A percentile compares a stretch with the other conserved stretches of the same genome.
Conservation (phyloP, 345 rosid genomes). For the Gossypium australe region DNA sequence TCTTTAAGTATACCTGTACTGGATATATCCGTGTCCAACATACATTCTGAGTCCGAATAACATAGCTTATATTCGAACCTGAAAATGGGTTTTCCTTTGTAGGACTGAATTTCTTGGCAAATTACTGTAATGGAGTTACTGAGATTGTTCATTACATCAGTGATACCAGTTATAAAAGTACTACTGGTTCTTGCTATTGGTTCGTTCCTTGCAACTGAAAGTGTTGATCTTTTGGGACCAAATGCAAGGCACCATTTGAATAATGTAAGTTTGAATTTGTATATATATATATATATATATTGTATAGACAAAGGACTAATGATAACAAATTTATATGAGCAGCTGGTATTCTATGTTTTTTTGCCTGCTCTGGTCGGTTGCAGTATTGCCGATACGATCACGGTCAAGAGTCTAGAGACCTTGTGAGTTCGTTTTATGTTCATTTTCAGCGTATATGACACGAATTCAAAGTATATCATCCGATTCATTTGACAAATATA, state of each 20-base stretch:
- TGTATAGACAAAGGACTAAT: not conserved
- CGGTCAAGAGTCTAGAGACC: constrained; percentile 16
- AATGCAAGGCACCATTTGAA: constrained; percentile 14
- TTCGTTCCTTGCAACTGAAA: constrained; percentile 25
- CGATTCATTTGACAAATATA: not conserved
- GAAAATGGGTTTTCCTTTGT: not conserved
- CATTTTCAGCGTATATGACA: not conserved
- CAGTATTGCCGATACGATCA: constrained; percentile 27
- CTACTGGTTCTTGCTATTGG: constrained; percentile 28
- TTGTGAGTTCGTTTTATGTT: constrained; percentile 24
- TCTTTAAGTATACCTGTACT: too few species aligned
- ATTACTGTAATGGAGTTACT: constrained; percentile 19
- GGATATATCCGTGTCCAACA: too few species aligned
- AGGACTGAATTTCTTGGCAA: not conserved
- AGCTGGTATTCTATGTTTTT: constrained; percentile 33
- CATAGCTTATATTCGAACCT: too few species aligned
- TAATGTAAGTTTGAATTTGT: not conserved
- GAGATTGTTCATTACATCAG: constrained; percentile 24
- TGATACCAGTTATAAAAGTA: constrained; percentile 35
- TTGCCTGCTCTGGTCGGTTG: constrained; percentile 24
- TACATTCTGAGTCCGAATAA: too few species aligned
- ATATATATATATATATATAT: not conserved
- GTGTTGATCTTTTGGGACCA: constrained; percentile 20
- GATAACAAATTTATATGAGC: not conserved
- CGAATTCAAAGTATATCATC: not conserved